Percentiles rank a stretch among this genome's conserved stretches.
These are phyloP conservation scores for Thermomyces lanuginosus DNA, from an alignment of 2,329 filamentous ascomycete genomes.

Conservation along the genomic window DNA sequence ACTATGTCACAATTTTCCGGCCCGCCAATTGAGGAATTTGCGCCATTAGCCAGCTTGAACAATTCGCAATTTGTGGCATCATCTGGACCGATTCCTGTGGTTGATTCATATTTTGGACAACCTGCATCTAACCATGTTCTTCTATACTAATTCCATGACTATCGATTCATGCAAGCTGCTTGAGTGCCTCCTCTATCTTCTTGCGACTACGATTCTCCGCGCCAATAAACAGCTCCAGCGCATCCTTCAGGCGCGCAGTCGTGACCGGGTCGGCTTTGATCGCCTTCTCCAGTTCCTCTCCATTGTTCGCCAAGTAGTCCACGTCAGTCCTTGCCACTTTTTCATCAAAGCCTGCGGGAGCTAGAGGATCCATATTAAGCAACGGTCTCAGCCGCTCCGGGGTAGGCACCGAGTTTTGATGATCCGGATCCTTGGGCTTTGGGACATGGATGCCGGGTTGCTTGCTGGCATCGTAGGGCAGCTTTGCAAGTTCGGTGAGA, in stretches of 20 bases:
- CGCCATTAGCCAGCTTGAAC: too few species aligned
- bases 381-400: too few species aligned
- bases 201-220: constrained; percentile 1
- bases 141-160: too few species aligned
- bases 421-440: constrained; percentile 28
- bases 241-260: background rate
- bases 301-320: constrained; percentile 33
- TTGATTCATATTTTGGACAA: too few species aligned
- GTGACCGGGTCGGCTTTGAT: constrained; percentile 10
- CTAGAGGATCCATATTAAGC: too few species aligned
- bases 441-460: constrained; percentile 14
- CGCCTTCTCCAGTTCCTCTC: constrained; percentile 28
- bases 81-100: too few species aligned
- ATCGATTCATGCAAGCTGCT: background rate
- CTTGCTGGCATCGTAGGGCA: constrained; percentile 1
- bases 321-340: constrained; percentile 25
- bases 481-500: background rate
- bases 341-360: too few species aligned
- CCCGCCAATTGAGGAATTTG: too few species aligned
- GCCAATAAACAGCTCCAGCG: constrained; percentile 1
- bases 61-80: too few species aligned
- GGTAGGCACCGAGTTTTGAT: constrained; percentile 20
- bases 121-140: too few species aligned
- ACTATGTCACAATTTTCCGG: too few species aligned
- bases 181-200: constrained; percentile 1